Evolutionary conservation across 2,329 filamentous ascomycete genomes (phyloP).

Genomic region (Thelonectria discophora): DNA sequence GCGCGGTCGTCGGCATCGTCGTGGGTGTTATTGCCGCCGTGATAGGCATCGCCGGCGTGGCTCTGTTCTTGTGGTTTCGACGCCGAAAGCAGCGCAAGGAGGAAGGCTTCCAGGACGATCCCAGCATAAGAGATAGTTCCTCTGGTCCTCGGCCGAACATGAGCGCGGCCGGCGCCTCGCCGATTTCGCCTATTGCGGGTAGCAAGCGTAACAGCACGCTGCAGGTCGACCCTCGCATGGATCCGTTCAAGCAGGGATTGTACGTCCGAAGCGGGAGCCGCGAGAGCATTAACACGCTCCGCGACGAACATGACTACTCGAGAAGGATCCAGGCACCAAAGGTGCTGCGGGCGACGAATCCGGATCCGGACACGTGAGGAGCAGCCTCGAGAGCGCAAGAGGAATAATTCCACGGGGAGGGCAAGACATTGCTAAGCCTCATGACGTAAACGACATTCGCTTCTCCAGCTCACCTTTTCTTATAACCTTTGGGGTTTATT

Average conservation of each 20-base stretch:
- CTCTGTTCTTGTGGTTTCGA: constrained; percentile 55
- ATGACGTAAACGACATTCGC: constrained; percentile 47
- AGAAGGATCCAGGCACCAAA: constrained; percentile 64
- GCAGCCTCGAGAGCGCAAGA: constrained; percentile 17
- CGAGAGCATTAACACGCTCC: constrained; percentile 70
- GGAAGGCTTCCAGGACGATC: constrained; percentile 54
- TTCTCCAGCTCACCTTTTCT: constrained; percentile 36
- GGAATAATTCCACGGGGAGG: constrained; percentile 26
- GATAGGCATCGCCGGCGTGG: constrained; percentile 48
- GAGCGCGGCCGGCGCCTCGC: constrained; percentile 45
- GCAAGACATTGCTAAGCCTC: constrained; percentile 38
- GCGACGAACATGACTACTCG: constrained; percentile 73
- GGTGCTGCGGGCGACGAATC: constrained; percentile 70
- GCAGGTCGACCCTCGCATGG: constrained; percentile 69
- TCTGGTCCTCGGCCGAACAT: constrained; percentile 59
- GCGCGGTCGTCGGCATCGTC: constrained; percentile 62
- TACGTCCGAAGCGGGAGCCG: constrained; percentile 68
- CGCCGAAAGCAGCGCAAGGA: constrained; percentile 56
- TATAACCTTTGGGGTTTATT: constrained; percentile 39
- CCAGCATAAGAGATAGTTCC: constrained; percentile 61
- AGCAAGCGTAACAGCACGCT: constrained; percentile 63
- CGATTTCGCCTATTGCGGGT: constrained; percentile 48
- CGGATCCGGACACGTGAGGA: constrained; percentile 51
- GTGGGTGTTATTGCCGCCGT: constrained; percentile 59
- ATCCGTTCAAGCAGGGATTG: constrained; percentile 66